phyloP scores from a whole-genome alignment of 805 yeast species.

The Suhomyces faveliae region DNA sequence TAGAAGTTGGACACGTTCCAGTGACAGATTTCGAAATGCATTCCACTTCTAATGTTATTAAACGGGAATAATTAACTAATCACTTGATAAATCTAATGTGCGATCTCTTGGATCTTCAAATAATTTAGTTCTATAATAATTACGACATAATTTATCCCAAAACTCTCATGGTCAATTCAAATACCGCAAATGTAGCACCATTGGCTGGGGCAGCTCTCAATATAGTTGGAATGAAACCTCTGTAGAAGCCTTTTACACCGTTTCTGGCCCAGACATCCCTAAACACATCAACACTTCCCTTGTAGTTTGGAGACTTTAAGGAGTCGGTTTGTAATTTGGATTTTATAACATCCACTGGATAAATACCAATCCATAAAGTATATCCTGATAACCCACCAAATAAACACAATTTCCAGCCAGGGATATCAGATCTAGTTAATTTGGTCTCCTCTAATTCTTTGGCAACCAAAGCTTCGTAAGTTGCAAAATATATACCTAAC shows the following conservation, averaged over 20 bases:
- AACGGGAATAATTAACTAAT: conserved; percentile 2
- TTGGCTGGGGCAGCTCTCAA: conserved; percentile 98
- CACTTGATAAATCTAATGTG: not conserved
- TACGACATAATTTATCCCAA: conserved; percentile 26
- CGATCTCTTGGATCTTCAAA: not conserved
- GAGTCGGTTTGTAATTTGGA: conserved; percentile 76
- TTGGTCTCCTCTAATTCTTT: conserved; percentile 49
- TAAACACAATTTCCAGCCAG: conserved; percentile 81
- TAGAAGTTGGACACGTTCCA: conserved; percentile 4
- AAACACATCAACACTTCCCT: conserved; percentile 58
- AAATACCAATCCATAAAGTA: conserved; percentile 78
- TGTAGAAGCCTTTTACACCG: conserved; percentile 78
- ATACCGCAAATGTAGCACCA: conserved; percentile 93
- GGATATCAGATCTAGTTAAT: conserved; percentile 65
- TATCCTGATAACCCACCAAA: conserved; percentile 93
- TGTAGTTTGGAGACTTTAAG: conserved; percentile 57
- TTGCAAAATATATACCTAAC: conserved; percentile 84
- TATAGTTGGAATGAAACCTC: conserved; percentile 90
- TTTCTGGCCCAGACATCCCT: conserved; percentile 49
- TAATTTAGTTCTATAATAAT: not conserved
- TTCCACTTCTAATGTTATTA: conserved; percentile 1
- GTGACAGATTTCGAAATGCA: conserved; percentile 11
- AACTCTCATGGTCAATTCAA: conserved; percentile 82
- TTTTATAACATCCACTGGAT: conserved; percentile 90
- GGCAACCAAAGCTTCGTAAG: conserved; percentile 85